phyloP scores from a whole-genome alignment of 2,329 filamentous ascomycete species.

The Pyrenochaeta sp. region DNA sequence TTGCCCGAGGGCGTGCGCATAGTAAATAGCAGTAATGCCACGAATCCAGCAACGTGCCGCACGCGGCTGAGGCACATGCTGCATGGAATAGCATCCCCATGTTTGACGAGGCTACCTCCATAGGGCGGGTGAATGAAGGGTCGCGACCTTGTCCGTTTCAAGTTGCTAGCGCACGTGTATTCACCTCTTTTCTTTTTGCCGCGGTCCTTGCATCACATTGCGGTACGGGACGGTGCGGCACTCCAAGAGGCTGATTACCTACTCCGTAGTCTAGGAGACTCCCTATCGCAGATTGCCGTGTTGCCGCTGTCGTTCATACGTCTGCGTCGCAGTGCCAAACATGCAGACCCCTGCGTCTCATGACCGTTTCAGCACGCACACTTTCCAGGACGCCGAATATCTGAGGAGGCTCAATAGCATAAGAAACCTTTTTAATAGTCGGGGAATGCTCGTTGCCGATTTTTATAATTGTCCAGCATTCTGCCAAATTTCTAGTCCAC shows the following conservation, averaged over 20 bases:
- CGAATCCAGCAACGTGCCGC: background rate
- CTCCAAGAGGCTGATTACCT: too few species aligned
- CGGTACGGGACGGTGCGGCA: too few species aligned
- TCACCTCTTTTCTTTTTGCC: background rate
- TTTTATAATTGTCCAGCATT: too few species aligned
- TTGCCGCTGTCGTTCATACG: slow-evolving; percentile 19
- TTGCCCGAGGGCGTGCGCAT: background rate
- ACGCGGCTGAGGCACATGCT: slow-evolving; percentile 24
- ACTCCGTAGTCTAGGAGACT: too few species aligned
- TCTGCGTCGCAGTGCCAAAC: slow-evolving; percentile 28
- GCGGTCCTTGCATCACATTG: too few species aligned
- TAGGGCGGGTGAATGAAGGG: slow-evolving; percentile 3
- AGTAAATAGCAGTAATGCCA: background rate
- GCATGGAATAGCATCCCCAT: slow-evolving; percentile 16
- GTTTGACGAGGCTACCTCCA: slow-evolving; percentile 7
- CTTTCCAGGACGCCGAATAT: slow-evolving; percentile 18
- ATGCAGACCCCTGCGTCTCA: slow-evolving; percentile 39
- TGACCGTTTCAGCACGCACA: slow-evolving; percentile 38
- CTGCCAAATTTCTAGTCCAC: too few species aligned
- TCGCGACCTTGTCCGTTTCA: slow-evolving; percentile 8
- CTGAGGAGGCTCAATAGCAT: slow-evolving; percentile 1
- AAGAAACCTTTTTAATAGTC: slow-evolving; percentile 1
- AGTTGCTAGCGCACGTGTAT: background rate
- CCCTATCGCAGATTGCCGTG: too few species aligned
- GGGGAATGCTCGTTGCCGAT: too few species aligned